Evolutionary conservation across 176 grass and related monocot genomes (phyloP).

Genomic region (Puccinellia tenuiflora): DNA sequence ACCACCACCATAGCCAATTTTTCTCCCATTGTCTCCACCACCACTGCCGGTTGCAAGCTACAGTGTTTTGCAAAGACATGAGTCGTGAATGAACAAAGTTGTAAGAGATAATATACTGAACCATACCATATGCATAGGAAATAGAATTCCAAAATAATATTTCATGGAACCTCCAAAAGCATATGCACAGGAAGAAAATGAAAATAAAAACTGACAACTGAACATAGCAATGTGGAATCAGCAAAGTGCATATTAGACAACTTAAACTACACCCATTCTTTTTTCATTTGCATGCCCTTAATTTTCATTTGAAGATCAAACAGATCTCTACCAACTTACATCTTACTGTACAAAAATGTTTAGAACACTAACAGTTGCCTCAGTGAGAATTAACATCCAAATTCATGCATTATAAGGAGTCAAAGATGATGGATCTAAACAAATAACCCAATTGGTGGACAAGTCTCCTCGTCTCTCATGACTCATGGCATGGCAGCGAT

Average conservation of each 20-base stretch:
- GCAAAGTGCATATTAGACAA: background rate
- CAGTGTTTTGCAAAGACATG: constrained; percentile 9
- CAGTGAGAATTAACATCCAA: background rate
- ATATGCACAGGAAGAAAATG: background rate
- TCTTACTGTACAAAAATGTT: background rate
- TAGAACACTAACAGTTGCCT: background rate
- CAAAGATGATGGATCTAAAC: background rate
- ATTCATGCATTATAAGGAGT: background rate
- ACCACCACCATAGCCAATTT: constrained; percentile 59
- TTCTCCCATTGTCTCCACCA: constrained; percentile 66
- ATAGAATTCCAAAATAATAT: background rate
- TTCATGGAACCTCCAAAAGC: background rate
- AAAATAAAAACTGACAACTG: background rate
- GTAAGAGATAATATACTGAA: constrained; percentile 8
- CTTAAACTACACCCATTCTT: background rate
- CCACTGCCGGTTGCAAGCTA: constrained; percentile 61
- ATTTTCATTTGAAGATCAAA: background rate
- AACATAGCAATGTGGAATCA: background rate
- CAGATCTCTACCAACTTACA: background rate
- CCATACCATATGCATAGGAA: background rate
- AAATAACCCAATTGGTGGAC: background rate
- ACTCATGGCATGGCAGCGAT: background rate
- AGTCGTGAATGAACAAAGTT: background rate
- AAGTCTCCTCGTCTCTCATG: background rate
- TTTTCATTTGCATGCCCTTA: background rate